Conservation (phyloP, 176 grass and related monocot genomes). For the Ananas comosus region DNA sequence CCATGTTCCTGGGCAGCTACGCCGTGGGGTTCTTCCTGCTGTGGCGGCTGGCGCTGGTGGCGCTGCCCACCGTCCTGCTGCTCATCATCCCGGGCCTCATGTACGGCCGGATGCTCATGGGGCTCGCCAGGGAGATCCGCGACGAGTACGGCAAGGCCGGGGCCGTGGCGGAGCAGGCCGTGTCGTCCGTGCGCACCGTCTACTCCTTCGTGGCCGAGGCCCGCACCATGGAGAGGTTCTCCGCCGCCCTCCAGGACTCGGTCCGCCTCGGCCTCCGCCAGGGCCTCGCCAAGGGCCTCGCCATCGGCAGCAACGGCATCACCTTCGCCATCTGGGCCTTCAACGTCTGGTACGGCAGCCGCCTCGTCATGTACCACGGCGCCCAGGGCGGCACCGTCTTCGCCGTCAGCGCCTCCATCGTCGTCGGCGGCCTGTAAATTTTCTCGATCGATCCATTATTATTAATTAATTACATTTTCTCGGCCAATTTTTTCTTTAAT, state of each 20-base stretch:
- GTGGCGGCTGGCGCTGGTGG: conserved; percentile 46
- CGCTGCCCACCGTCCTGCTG: conserved; percentile 38
- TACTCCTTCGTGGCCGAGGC: conserved; percentile 34
- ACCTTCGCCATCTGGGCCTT: conserved; percentile 54
- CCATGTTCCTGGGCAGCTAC: conserved; percentile 16
- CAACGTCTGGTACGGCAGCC: conserved; percentile 32
- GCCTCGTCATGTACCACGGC: conserved; percentile 36
- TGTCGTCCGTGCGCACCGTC: conserved; percentile 46
- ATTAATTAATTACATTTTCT: background rate
- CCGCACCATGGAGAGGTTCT: conserved; percentile 33
- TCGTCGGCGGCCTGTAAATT: conserved; percentile 47
- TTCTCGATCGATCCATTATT: no score
- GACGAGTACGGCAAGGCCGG: conserved; percentile 38
- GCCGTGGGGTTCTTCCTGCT: conserved; percentile 26
- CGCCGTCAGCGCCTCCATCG: conserved; percentile 40
- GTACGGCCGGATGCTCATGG: conserved; percentile 36
- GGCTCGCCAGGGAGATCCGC: conserved; percentile 11
- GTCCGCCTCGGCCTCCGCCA: conserved; percentile 36
- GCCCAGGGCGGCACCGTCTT: conserved; percentile 47
- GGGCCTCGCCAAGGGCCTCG: conserved; percentile 47
- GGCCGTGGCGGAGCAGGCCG: conserved; percentile 35
- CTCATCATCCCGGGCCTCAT: conserved; percentile 33
- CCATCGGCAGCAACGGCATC: conserved; percentile 41
- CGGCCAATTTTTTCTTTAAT: no score
- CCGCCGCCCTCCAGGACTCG: conserved; percentile 26